Conservation (phyloP, 163 green algal genomes). For the Chlorella variabilis region DNA sequence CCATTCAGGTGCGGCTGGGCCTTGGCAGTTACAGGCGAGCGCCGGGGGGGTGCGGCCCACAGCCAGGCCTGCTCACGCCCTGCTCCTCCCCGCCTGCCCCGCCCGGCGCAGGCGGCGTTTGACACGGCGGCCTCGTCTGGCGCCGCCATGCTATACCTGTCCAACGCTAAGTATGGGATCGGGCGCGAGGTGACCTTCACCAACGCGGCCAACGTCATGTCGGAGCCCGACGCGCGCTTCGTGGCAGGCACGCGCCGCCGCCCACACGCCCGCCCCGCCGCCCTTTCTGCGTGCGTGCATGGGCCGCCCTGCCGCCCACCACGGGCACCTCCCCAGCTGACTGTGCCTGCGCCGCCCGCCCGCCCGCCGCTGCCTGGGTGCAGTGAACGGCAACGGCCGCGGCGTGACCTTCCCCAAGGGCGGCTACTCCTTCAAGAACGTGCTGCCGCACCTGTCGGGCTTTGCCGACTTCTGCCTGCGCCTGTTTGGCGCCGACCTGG, state of each 20-base stretch:
- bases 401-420: conserved; percentile 35
- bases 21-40: too few relatives aligned
- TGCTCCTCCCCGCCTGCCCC: too few relatives aligned
- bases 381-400: conserved; percentile 18
- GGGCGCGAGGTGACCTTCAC: conserved; percentile 22
- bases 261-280: too few relatives aligned
- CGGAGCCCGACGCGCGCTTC: conserved; percentile 33
- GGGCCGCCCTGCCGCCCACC: too few relatives aligned
- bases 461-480: conserved; percentile 40
- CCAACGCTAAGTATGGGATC: conserved; percentile 27
- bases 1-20: conserved; percentile 16
- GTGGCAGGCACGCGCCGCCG: not conserved
- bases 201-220: conserved; percentile 35
- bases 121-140: not conserved
- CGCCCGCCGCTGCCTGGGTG: too few relatives aligned
- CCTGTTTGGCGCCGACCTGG: conserved; percentile 35
- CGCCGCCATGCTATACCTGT: conserved; percentile 48
- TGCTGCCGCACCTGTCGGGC: conserved; percentile 34
- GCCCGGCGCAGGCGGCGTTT: conserved; percentile 24
- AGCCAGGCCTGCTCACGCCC: too few relatives aligned
- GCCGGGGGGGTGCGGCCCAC: too few relatives aligned
- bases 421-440: conserved; percentile 37
- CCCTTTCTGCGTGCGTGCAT: too few relatives aligned
- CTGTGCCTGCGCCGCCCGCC: not conserved
- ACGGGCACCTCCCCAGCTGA: not conserved